These are phyloP conservation scores for Dioscorea zingiberensis DNA, from an alignment of 106 monocot genomes.

Conservation along the genomic window DNA sequence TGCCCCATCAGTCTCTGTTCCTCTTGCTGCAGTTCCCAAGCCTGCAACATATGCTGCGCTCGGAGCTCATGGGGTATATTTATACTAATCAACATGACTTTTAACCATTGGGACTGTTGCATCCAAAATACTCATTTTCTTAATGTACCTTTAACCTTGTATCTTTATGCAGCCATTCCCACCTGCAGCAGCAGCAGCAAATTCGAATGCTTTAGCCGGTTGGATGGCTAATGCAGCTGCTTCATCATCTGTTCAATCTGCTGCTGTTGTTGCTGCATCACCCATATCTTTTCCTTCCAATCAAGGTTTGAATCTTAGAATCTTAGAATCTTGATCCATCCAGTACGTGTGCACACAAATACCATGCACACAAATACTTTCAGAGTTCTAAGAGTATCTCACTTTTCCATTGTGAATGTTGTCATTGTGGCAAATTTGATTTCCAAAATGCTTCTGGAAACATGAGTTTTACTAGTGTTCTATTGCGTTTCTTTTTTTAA, in stretches of 20 bases:
- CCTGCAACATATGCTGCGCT: constrained; percentile 5
- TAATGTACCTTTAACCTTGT: neutral
- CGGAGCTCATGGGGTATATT: constrained; percentile 6
- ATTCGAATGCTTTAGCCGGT: constrained; percentile 16
- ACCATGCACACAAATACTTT: too few species aligned
- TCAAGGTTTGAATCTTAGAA: constrained; percentile 52
- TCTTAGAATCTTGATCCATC: too few species aligned
- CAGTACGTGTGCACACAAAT: too few species aligned
- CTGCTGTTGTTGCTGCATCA: constrained; percentile 56
- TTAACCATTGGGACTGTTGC: neutral
- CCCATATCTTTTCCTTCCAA: constrained; percentile 50
- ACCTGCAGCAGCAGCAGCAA: constrained; percentile 4
- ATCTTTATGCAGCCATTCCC: constrained; percentile 8
- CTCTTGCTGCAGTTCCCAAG: constrained; percentile 12
- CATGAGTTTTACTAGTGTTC: too few species aligned
- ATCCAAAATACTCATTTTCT: neutral
- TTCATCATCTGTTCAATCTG: constrained; percentile 61
- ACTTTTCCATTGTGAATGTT: too few species aligned
- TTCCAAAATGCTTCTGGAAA: too few species aligned
- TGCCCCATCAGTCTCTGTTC: constrained; percentile 5
- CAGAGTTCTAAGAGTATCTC: too few species aligned
- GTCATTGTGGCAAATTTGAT: too few species aligned
- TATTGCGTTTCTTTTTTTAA: too few species aligned
- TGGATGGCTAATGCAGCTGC: constrained; percentile 32
- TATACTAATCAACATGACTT: neutral